Evolutionary conservation across 164 flowering plant species (phyloP).

Genomic region (Cinnamomum chago): DNA sequence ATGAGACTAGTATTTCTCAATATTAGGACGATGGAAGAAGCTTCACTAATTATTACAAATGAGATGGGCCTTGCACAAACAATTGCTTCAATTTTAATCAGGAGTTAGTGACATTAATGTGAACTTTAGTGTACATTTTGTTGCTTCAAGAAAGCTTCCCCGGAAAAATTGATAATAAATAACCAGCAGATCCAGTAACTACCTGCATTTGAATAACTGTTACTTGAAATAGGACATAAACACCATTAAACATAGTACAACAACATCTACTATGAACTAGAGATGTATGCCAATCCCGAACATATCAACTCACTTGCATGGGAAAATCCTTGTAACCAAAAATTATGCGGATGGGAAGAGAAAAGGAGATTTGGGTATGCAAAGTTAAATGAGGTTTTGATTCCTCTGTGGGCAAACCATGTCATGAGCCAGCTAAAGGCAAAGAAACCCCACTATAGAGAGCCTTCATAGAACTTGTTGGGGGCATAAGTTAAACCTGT

Average conservation of each 20-base stretch:
- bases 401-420: not conserved
- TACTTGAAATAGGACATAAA: not conserved
- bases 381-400: not conserved
- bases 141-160: not conserved
- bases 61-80: not conserved
- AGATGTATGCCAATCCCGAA: not conserved
- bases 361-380: not conserved
- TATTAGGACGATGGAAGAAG: too few species aligned
- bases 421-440: not conserved
- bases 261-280: not conserved
- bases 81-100: not conserved
- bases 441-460: not conserved
- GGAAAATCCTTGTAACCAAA: not conserved
- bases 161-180: not conserved
- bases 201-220: not conserved
- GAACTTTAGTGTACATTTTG: not conserved
- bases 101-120: not conserved
- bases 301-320: not conserved
- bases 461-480: slow-evolving; percentile 1
- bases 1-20: too few species aligned
- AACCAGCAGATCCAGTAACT: not conserved
- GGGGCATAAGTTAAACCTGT: not conserved
- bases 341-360: not conserved
- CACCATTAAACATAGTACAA: not conserved
- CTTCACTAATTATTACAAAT: not conserved